Evolutionary conservation across 805 yeast species (phyloP).

Genomic region (Candida andamanensis): DNA sequence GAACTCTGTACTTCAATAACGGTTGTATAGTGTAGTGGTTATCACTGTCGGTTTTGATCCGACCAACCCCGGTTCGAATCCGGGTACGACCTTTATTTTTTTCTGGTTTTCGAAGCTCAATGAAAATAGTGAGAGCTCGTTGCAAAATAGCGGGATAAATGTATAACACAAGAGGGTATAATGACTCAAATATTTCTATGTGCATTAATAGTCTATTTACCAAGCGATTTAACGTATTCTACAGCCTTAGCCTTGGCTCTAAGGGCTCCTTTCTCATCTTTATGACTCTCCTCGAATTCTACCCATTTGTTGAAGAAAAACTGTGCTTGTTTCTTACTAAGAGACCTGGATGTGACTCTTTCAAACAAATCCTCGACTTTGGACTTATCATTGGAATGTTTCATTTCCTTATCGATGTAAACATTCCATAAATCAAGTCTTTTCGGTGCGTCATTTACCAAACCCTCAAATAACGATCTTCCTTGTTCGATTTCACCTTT

Average conservation of each 20-base stretch:
- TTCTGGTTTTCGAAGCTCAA: not conserved
- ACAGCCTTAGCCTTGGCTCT: slow-evolving; percentile 89
- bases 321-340: slow-evolving; percentile 85
- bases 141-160: too few species aligned
- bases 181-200: slow-evolving; percentile 1
- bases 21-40: slow-evolving; percentile 62
- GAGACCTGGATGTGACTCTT: slow-evolving; percentile 62
- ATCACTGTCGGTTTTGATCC: slow-evolving; percentile 81
- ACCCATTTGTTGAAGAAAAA: slow-evolving; percentile 94
- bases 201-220: too few species aligned
- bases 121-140: too few species aligned
- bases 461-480: slow-evolving; percentile 89
- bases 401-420: slow-evolving; percentile 89
- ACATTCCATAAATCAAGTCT: slow-evolving; percentile 94
- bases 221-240: slow-evolving; percentile 51
- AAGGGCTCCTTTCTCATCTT: slow-evolving; percentile 66
- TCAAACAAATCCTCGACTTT: slow-evolving; percentile 79
- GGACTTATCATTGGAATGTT: slow-evolving; percentile 51
- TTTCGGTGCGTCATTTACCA: slow-evolving; percentile 83
- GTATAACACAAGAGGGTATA: too few species aligned
- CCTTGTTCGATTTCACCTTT: slow-evolving; percentile 94
- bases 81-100: slow-evolving; percentile 52
- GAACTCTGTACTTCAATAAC: too few species aligned
- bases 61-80: slow-evolving; percentile 82
- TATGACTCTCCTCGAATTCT: slow-evolving; percentile 62